Evolutionary conservation across 768 basidiomycete genomes (phyloP).

Genomic region (Tubosaeta brunneosetosa): DNA sequence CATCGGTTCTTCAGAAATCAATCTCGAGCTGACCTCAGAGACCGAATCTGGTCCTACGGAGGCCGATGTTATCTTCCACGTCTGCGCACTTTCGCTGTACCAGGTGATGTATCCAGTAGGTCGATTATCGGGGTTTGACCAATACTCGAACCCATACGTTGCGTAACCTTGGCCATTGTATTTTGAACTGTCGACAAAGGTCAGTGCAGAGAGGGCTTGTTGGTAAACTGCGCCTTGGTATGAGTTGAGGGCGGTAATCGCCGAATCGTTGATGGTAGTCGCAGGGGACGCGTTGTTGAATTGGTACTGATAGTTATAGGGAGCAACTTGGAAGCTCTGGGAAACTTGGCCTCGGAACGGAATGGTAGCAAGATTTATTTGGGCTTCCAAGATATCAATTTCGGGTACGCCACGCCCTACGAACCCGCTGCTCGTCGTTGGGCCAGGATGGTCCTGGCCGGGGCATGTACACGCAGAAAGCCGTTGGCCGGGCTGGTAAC

Average conservation of each 20-base stretch:
- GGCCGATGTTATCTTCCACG: conserved; percentile 68
- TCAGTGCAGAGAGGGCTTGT: conserved; percentile 68
- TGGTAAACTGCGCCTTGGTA: conserved; percentile 72
- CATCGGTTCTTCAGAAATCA: conserved; percentile 91
- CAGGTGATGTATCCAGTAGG: conserved; percentile 80
- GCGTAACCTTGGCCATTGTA: conserved; percentile 55
- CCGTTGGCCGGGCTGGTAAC: conserved; percentile 82
- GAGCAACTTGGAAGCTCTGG: conserved; percentile 77
- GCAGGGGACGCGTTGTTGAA: conserved; percentile 52
- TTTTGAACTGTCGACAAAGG: conserved; percentile 46
- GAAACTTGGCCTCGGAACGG: conserved; percentile 62
- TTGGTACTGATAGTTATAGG: conserved; percentile 67
- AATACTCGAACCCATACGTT: conserved; percentile 77
- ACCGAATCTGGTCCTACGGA: conserved; percentile 63
- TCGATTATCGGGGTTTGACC: conserved; percentile 63
- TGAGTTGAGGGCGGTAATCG: conserved; percentile 52
- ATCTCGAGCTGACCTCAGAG: conserved; percentile 55
- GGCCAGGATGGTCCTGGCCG: conserved; percentile 85
- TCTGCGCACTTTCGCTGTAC: conserved; percentile 58
- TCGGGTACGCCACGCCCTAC: conserved; percentile 80
- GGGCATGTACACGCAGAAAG: conserved; percentile 86
- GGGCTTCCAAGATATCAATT: conserved; percentile 89
- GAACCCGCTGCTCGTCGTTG: conserved; percentile 38
- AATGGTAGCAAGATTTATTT: conserved; percentile 49
- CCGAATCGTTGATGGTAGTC: conserved; percentile 48